Base-by-base conservation (phyloP, 176 grass and related monocot genomes). In the Saccharum spontaneum region DNA sequence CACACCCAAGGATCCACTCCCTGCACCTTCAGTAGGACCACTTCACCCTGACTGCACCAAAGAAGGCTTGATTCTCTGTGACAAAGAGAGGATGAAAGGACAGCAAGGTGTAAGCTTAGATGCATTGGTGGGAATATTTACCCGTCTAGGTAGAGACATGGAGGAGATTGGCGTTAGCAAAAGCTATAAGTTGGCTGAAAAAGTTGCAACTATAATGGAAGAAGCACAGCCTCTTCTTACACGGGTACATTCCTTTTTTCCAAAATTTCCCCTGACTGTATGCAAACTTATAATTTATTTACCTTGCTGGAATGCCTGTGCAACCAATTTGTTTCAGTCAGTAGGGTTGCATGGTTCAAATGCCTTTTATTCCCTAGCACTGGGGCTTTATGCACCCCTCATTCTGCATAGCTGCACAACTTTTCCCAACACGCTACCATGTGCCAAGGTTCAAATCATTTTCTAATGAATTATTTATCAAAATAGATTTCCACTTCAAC, bases 31-130 rank as follows among this genome's bases (percentile, higher is more conserved):
- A 68, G 54, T 86, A 60, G 94, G 93, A 37, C 97, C 97, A 12
- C 90, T 99, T 57, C 71, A 96, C 43, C 62, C 86, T 50, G 86
- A 89, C 54, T 99, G 97, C 74, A 67, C 59, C 61, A 91, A 91
- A 90, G 84, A 99, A 87, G 94, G 91, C 67, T 81, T 99, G 70
- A 96, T 99, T 79, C 84, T 99, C 67, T 99, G 97, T 43, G 90
- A 99, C 86, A 96, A 71, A 86, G 86, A 94, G n/a, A 96, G 88
- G 80, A 99, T 99, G 57, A 94, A 84, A 74, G 97, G 97, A 55
- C 72, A 92, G 26, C 92, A 90, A 87, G 97, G 97, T 66, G 97
- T 99, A 62, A 99, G 97, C 87, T 91, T 99, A 79, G 97, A 99
- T 88, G 91, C 76, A 48, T 57, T 99, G 62, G 94, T 99, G 17